These are phyloP conservation scores for Pluteus cervinus DNA, from an alignment of 768 basidiomycete genomes.

Conservation along the genomic window DNA sequence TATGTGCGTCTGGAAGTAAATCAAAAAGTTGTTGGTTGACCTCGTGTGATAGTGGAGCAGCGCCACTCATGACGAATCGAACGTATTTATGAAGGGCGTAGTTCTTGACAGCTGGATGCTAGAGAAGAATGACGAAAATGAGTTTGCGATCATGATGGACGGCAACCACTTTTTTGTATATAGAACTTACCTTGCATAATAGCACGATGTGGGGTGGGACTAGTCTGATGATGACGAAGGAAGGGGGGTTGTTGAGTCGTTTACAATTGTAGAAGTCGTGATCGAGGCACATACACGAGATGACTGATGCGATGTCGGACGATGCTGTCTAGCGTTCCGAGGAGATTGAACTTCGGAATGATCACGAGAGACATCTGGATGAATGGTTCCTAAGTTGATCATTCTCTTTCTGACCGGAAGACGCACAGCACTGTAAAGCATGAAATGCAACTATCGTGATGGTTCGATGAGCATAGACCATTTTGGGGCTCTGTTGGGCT, in stretches of 20 bases:
- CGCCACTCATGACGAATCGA: slow-evolving; percentile 47
- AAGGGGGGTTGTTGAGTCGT: background rate
- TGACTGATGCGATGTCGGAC: slow-evolving; percentile 50
- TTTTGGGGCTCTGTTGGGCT: slow-evolving; percentile 9
- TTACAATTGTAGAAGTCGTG: background rate
- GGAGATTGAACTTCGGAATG: slow-evolving; percentile 57
- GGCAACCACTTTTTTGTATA: background rate
- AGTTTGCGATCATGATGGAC: background rate
- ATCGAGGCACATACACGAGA: slow-evolving; percentile 36
- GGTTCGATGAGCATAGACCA: background rate
- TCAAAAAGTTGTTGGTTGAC: slow-evolving; percentile 41
- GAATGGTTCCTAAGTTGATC: background rate
- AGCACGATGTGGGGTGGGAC: slow-evolving; percentile 55
- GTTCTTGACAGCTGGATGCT: slow-evolving; percentile 49
- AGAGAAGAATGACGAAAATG: background rate
- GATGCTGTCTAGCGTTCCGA: slow-evolving; percentile 57
- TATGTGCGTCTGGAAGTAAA: slow-evolving; percentile 45
- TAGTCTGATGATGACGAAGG: slow-evolving; percentile 25
- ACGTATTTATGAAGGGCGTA: slow-evolving; percentile 39
- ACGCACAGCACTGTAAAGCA: slow-evolving; percentile 50
- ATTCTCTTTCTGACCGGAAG: background rate
- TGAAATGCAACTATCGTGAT: slow-evolving; percentile 42
- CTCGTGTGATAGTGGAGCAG: slow-evolving; percentile 53
- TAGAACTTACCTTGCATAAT: slow-evolving; percentile 43
- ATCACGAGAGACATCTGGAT: slow-evolving; percentile 48